phyloP scores from a whole-genome alignment of 106 monocot genomes.

The Apostasia shenzhenica region DNA sequence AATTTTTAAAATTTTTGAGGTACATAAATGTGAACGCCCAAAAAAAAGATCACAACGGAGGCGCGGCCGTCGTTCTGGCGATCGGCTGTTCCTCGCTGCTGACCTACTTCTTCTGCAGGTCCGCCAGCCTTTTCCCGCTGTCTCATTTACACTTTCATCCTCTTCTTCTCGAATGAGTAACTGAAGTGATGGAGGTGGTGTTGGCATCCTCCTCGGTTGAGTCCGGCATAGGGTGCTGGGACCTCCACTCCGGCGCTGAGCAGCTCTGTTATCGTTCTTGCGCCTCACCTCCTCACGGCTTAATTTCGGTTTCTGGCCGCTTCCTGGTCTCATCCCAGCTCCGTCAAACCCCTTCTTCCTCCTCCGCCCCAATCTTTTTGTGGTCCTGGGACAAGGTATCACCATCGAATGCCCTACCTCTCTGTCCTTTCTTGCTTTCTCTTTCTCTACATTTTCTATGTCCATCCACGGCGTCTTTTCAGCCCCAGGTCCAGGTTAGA shows the following conservation, averaged over 20 bases:
- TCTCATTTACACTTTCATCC: too few species aligned
- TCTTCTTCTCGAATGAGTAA: too few species aligned
- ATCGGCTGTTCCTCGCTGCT: too few species aligned
- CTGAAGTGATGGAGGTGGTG: conserved; percentile 14
- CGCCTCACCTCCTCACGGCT: conserved; percentile 56
- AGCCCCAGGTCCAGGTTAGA: conserved; percentile 52
- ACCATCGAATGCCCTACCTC: neutral
- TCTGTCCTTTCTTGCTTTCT: neutral
- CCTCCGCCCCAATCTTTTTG: conserved; percentile 44
- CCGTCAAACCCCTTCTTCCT: conserved; percentile 10
- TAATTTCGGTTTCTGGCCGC: conserved; percentile 38
- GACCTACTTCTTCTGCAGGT: too few species aligned
- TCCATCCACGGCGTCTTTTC: neutral
- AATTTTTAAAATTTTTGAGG: too few species aligned
- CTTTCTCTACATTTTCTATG: neutral
- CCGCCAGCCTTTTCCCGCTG: too few species aligned
- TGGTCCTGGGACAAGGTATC: conserved; percentile 61
- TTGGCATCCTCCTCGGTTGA: conserved; percentile 71
- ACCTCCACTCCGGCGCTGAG: conserved; percentile 69
- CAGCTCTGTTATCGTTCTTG: conserved; percentile 54
- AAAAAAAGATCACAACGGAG: too few species aligned
- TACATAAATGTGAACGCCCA: too few species aligned
- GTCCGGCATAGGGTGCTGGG: conserved; percentile 68
- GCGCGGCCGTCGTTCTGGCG: too few species aligned
- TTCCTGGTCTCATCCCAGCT: conserved; percentile 58